A percentile compares a stretch with the other conserved stretches of the same genome.
phyloP scores from a whole-genome alignment of 176 grass and related monocot species.

The Avena eriantha region DNA sequence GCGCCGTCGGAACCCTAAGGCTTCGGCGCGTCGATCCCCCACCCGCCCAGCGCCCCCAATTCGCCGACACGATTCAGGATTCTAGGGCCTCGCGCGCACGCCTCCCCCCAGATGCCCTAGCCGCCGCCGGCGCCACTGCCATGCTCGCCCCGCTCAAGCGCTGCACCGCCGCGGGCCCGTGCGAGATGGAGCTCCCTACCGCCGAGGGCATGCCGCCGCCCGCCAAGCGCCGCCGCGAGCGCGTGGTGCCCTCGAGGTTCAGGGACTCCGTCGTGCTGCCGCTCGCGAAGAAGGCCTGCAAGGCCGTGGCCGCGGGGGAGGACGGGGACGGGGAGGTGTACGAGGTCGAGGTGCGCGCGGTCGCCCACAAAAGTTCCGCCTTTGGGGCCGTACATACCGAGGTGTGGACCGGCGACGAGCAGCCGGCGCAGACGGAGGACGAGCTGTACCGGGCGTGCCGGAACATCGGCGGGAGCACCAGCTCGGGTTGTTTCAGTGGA shows the following conservation, averaged over 20 bases:
- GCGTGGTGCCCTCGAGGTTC: conserved; percentile 62
- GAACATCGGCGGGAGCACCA: conserved; percentile 46
- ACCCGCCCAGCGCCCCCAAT: not conserved
- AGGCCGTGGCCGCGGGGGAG: not conserved
- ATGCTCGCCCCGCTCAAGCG: conserved; percentile 68
- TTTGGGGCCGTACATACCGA: conserved; percentile 41
- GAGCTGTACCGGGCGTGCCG: conserved; percentile 53
- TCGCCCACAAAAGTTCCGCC: conserved; percentile 30
- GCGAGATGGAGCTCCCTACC: conserved; percentile 11
- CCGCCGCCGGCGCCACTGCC: conserved; percentile 30
- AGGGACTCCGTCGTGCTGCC: conserved; percentile 42
- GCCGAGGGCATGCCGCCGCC: conserved; percentile 28
- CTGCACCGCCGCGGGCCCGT: conserved; percentile 51
- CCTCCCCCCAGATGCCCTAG: conserved; percentile 39
- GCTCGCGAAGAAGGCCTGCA: conserved; percentile 34
- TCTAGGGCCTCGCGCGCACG: not conserved
- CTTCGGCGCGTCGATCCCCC: not conserved
- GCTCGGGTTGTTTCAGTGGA: conserved; percentile 27
- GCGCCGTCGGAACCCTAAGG: conserved; percentile 44
- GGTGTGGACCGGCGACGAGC: conserved; percentile 24
- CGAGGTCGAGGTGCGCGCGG: conserved; percentile 38
- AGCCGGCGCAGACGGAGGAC: not conserved
- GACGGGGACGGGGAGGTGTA: conserved; percentile 33
- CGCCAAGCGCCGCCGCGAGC: conserved; percentile 61
- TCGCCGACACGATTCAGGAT: conserved; percentile 18